Percentiles rank a stretch among this genome's conserved stretches.
phyloP scores from a whole-genome alignment of 192 early-diverging fungal genomes.

The Kickxella alabastrina region DNA sequence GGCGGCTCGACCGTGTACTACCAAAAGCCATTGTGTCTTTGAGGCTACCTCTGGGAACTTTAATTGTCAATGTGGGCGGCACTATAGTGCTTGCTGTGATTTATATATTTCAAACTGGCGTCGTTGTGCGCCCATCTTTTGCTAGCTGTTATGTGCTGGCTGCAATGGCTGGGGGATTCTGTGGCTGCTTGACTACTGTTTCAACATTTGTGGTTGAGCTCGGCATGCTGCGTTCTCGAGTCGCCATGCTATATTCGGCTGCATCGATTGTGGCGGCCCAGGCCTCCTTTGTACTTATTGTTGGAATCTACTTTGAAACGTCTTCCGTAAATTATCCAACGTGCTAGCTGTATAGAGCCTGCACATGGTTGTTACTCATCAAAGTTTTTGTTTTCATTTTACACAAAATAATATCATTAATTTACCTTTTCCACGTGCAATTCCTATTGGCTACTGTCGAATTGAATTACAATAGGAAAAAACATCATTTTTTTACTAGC shows the following conservation, averaged over 20 bases:
- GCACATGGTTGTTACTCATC: neutral
- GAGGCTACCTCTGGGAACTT: conserved; percentile 40
- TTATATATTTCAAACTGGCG: conserved; percentile 33
- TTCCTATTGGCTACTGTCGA: no score
- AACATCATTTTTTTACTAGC: no score
- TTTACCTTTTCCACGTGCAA: neutral
- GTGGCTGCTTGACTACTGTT: conserved; percentile 67
- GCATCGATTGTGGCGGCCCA: conserved; percentile 35
- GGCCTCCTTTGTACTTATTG: conserved; percentile 29
- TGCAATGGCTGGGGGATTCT: conserved; percentile 56
- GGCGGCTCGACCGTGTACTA: neutral
- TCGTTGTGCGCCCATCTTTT: conserved; percentile 26
- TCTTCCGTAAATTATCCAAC: conserved; percentile 14
- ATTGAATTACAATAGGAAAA: no score
- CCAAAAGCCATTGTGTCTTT: neutral
- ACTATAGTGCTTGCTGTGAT: conserved; percentile 25
- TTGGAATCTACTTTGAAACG: conserved; percentile 47
- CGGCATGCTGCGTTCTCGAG: conserved; percentile 11
- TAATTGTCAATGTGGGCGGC: conserved; percentile 39
- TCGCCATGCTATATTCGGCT: conserved; percentile 17
- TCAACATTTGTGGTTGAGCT: conserved; percentile 60
- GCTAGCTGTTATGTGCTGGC: conserved; percentile 37
- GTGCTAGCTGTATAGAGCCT: conserved; percentile 5
- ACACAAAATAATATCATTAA: neutral
- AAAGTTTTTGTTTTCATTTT: neutral